Conservation (phyloP, 225 moss, liverwort and hornwort genomes). For the Antitrichia curtipendula region DNA sequence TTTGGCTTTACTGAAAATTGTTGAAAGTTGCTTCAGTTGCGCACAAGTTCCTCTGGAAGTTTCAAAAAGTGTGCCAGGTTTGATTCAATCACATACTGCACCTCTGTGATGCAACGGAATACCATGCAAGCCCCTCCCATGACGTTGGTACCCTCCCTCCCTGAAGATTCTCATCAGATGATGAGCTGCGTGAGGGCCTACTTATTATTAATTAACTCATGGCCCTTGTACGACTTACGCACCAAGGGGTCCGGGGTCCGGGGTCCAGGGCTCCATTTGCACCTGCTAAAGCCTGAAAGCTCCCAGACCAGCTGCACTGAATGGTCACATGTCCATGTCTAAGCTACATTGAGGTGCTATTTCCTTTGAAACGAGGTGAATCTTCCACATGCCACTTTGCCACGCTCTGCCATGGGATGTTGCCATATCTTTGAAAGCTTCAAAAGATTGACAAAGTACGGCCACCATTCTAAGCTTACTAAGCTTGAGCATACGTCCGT, state of each 20-base stretch:
- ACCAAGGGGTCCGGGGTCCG: too few relatives aligned
- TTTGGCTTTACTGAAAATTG: neutral
- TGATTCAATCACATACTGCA: neutral
- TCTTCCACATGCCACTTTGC: neutral
- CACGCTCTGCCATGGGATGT: neutral
- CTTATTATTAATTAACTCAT: too few relatives aligned
- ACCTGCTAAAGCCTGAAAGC: neutral
- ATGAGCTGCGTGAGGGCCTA: too few relatives aligned
- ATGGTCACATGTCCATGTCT: constrained; percentile 1
- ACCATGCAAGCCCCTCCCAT: neutral
- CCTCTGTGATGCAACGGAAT: neutral
- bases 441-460: constrained; percentile 17
- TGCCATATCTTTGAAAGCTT: constrained; percentile 30
- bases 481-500: neutral
- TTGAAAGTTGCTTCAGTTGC: neutral
- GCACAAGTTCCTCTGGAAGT: neutral
- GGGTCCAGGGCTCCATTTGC: neutral
- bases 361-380: neutral
- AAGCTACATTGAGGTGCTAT: neutral
- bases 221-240: neutral
- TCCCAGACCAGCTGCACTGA: neutral
- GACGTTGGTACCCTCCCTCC: neutral
- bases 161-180: neutral
- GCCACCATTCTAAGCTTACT: neutral
- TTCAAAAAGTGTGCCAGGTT: neutral